phyloP scores from a whole-genome alignment of 176 grass and related monocot genomes.

The Ensete glaucum region DNA sequence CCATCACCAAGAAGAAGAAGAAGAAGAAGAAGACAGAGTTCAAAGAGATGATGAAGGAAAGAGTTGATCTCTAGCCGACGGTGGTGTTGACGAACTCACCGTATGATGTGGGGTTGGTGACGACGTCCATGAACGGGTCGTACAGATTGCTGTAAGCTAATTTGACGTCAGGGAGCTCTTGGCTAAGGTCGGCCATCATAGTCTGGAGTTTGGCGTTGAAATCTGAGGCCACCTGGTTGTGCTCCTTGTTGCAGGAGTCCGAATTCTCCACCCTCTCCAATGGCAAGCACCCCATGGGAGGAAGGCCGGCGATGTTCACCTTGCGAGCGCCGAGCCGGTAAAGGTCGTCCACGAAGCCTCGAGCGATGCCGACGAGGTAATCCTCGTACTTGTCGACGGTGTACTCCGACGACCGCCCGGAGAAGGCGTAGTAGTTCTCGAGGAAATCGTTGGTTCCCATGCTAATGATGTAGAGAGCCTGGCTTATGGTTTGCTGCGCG shows the following conservation, averaged over 20 bases:
- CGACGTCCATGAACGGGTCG: conserved; percentile 25
- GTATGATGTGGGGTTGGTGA: conserved; percentile 26
- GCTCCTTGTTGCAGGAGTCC: conserved; percentile 45
- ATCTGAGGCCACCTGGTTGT: conserved; percentile 38
- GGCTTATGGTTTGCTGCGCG: conserved; percentile 27
- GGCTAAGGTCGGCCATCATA: conserved; percentile 27
- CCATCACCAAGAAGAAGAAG: too few relatives aligned
- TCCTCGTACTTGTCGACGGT: conserved; percentile 32
- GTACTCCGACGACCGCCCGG: conserved; percentile 35
- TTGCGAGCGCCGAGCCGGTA: conserved; percentile 41
- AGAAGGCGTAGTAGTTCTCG: conserved; percentile 63
- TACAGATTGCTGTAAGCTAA: conserved; percentile 43
- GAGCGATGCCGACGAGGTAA: conserved; percentile 32
- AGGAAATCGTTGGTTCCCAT: conserved; percentile 91
- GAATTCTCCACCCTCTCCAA: conserved; percentile 28
- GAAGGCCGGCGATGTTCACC: conserved; percentile 32
- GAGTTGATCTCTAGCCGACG: too few relatives aligned
- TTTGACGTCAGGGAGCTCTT: neutral
- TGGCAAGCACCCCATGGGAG: conserved; percentile 57
- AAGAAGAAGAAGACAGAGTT: too few relatives aligned
- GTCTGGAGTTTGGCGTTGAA: conserved; percentile 39
- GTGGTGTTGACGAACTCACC: conserved; percentile 12
- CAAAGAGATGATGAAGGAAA: too few relatives aligned
- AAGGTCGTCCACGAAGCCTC: conserved; percentile 32
- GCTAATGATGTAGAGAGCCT: conserved; percentile 59